These are phyloP conservation scores for Boletus vermiculosoides DNA, from an alignment of 768 basidiomycete species.

Conservation along the genomic window DNA sequence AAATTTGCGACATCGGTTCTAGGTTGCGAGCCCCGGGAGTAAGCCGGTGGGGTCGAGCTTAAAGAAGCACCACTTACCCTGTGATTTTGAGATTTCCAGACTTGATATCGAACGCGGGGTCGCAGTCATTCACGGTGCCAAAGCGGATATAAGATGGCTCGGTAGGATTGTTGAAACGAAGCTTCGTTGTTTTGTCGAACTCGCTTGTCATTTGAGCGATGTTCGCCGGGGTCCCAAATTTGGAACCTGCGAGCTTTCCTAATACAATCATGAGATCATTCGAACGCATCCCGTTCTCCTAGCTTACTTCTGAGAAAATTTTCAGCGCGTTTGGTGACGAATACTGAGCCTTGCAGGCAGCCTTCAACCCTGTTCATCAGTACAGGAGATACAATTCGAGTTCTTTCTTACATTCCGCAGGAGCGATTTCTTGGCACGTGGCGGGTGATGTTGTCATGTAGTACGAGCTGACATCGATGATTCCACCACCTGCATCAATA, in stretches of 20 bases:
- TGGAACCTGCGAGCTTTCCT: conserved; percentile 43
- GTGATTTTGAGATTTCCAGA: conserved; percentile 46
- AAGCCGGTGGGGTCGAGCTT: too few species aligned
- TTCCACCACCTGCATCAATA: conserved; percentile 64
- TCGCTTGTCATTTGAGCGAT: conserved; percentile 39
- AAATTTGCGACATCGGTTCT: conserved; percentile 29
- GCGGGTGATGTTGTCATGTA: conserved; percentile 32
- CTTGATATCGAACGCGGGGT: conserved; percentile 39
- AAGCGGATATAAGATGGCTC: conserved; percentile 49
- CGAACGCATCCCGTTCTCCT: not conserved
- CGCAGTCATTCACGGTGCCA: conserved; percentile 43
- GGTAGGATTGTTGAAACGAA: conserved; percentile 38
- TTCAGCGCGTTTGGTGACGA: conserved; percentile 45
- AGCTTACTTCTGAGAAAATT: conserved; percentile 38
- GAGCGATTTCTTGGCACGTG: conserved; percentile 49
- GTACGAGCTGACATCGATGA: conserved; percentile 58
- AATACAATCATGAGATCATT: not conserved
- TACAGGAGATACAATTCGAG: not conserved
- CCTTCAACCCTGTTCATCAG: conserved; percentile 31
- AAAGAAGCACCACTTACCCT: conserved; percentile 24
- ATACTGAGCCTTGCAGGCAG: conserved; percentile 49
- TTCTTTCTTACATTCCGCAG: conserved; percentile 39
- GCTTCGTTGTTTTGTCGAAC: conserved; percentile 50
- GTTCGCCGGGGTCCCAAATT: conserved; percentile 38
- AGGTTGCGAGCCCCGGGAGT: too few species aligned